These are phyloP conservation scores for Colletotrichum tropicicola DNA, from an alignment of 2,329 filamentous ascomycete genomes.

Conservation along the genomic window DNA sequence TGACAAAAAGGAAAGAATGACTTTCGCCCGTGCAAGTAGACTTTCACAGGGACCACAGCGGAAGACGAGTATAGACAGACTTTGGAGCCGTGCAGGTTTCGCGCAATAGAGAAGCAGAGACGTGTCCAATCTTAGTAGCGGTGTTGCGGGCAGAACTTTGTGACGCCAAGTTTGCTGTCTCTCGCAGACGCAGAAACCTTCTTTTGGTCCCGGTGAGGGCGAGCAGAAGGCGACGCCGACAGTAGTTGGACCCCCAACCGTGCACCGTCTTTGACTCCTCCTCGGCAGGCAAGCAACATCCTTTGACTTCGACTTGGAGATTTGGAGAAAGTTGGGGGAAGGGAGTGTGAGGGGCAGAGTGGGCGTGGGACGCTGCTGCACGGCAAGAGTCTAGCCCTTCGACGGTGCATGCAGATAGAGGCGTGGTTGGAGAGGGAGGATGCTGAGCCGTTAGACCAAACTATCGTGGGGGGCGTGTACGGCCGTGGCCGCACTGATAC, in stretches of 20 bases:
- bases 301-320: background rate
- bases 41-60: background rate
- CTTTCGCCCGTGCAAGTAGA: background rate
- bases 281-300: background rate
- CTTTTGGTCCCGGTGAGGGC: too few relatives aligned
- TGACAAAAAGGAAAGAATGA: background rate
- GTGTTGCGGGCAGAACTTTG: background rate
- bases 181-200: background rate
- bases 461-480: background rate
- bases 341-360: background rate
- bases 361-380: background rate
- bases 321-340: conserved; percentile 4
- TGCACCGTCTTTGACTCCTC: background rate
- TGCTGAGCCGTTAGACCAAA: background rate
- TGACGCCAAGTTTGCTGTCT: background rate
- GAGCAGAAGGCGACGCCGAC: too few relatives aligned
- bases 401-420: background rate
- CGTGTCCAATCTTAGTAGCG: background rate
- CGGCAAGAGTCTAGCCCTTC: background rate
- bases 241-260: too few relatives aligned
- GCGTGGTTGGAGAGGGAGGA: background rate
- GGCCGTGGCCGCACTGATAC: background rate
- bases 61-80: background rate
- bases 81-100: conserved; percentile 10
- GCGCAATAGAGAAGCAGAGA: background rate